phyloP scores from a whole-genome alignment of 805 yeast species.

The Candida succiphila region DNA sequence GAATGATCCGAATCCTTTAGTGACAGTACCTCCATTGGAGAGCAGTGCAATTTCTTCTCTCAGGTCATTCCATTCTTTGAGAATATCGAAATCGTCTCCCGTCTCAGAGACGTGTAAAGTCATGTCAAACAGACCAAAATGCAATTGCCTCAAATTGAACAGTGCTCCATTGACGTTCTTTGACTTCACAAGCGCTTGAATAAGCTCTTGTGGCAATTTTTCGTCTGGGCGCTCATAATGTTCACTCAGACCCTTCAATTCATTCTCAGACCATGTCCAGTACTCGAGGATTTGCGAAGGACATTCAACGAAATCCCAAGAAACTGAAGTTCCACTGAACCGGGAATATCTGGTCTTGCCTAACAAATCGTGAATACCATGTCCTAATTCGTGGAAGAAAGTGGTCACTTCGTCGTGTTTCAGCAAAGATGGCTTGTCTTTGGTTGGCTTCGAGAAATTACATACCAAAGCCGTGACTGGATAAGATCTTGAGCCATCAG shows the following conservation, averaged over 20 bases:
- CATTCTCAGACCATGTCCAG: conserved; percentile 73
- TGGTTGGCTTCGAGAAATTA: conserved; percentile 70
- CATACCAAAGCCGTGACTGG: conserved; percentile 79
- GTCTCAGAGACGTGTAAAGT: conserved; percentile 43
- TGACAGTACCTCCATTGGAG: conserved; percentile 39
- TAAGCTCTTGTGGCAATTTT: conserved; percentile 44
- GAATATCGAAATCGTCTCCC: conserved; percentile 40
- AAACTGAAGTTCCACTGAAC: conserved; percentile 70
- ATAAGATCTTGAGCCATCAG: conserved; percentile 38
- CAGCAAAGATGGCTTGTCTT: conserved; percentile 61
- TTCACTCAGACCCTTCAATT: conserved; percentile 47
- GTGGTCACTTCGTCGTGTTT: conserved; percentile 75
- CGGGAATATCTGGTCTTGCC: conserved; percentile 55
- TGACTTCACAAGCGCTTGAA: conserved; percentile 48
- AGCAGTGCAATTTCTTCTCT: conserved; percentile 55
- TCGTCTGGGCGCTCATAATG: conserved; percentile 54
- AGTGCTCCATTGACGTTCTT: conserved; percentile 74
- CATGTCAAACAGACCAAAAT: conserved; percentile 73
- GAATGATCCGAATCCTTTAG: conserved; percentile 68
- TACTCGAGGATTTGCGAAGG: conserved; percentile 86
- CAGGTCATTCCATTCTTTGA: conserved; percentile 52
- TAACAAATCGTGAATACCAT: conserved; percentile 73
- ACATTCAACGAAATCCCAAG: conserved; percentile 84
- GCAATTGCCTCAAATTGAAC: conserved; percentile 64
- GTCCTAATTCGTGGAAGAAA: conserved; percentile 85